A percentile compares a stretch with the other conserved stretches of the same genome.
Evolutionary conservation across 129 eudicot species (phyloP).

Genomic region (Centella asiatica): DNA sequence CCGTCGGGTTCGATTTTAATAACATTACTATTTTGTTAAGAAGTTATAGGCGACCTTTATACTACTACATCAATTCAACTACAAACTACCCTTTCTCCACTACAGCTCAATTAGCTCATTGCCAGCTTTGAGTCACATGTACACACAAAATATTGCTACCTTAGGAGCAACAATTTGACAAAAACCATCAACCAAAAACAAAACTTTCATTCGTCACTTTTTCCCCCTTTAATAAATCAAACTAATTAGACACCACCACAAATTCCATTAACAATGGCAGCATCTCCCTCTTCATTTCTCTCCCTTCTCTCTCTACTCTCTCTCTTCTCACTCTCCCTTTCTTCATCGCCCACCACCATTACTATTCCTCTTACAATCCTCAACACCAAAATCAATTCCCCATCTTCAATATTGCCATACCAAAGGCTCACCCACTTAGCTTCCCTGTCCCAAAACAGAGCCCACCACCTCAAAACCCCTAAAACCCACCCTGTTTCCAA

Average conservation of each 20-base stretch:
- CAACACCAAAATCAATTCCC: slow-evolving; percentile 10
- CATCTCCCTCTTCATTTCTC: slow-evolving; percentile 9
- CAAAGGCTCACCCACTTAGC: slow-evolving; percentile 32
- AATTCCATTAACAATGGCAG: slow-evolving; percentile 8
- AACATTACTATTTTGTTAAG: not conserved
- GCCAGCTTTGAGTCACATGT: slow-evolving; percentile 13
- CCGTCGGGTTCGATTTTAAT: no score
- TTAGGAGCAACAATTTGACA: slow-evolving; percentile 13
- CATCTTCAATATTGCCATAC: slow-evolving; percentile 23
- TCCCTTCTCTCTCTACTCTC: slow-evolving; percentile 16
- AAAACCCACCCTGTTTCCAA: slow-evolving; percentile 26
- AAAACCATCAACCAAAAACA: not conserved
- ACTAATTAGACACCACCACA: not conserved
- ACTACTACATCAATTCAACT: not conserved
- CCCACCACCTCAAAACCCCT: slow-evolving; percentile 37
- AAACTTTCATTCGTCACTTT: not conserved
- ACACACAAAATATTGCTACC: not conserved
- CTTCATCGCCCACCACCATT: slow-evolving; percentile 21
- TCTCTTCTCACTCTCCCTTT: slow-evolving; percentile 15
- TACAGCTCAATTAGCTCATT: not conserved
- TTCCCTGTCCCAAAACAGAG: slow-evolving; percentile 29
- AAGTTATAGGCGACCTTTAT: not conserved
- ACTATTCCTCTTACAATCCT: slow-evolving; percentile 31
- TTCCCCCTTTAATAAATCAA: no score
- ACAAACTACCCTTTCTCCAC: not conserved